Evolutionary conservation across 805 yeast genomes (phyloP).

Genomic region (Metahyphopichia silvanorum): DNA sequence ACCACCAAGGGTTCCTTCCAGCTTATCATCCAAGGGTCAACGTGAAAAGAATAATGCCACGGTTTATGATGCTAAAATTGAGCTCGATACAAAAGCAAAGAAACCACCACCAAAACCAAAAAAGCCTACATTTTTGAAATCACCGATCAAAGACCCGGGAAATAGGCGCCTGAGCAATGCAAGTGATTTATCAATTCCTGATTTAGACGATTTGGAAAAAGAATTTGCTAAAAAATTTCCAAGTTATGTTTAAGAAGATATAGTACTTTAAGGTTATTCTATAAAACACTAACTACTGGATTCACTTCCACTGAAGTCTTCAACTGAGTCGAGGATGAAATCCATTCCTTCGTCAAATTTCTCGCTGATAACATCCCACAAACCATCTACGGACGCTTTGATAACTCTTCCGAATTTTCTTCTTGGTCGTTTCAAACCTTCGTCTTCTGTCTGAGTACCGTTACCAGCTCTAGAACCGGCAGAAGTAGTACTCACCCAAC

Average conservation of each 20-base stretch:
- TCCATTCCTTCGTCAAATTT: slow-evolving; percentile 83
- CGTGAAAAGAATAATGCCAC: slow-evolving; percentile 4
- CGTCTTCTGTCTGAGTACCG: slow-evolving; percentile 17
- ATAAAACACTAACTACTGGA: slow-evolving; percentile 9
- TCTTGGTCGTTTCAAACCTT: slow-evolving; percentile 65
- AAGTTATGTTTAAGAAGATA: slow-evolving; percentile 44
- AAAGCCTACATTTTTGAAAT: slow-evolving; percentile 55
- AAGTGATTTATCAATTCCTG: slow-evolving; percentile 46
- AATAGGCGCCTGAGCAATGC: slow-evolving; percentile 27
- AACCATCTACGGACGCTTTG: slow-evolving; percentile 66
- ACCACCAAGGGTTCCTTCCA: slow-evolving; percentile 37
- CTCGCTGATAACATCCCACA: slow-evolving; percentile 75
- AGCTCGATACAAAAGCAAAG: no score
- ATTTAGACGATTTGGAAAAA: slow-evolving; percentile 57
- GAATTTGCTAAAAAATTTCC: slow-evolving; percentile 60
- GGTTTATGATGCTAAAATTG: background rate
- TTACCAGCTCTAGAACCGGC: slow-evolving; percentile 8
- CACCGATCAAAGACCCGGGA: slow-evolving; percentile 16
- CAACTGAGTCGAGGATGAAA: slow-evolving; percentile 75
- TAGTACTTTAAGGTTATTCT: background rate
- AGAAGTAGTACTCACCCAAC: slow-evolving; percentile 63
- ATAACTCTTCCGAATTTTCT: slow-evolving; percentile 89
- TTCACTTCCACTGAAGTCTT: slow-evolving; percentile 38
- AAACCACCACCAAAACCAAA: slow-evolving; percentile 62
- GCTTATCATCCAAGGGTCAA: slow-evolving; percentile 26